Evolutionary conservation across 1,139 yeast species (phyloP), one percentile per base, ranked within the genome.

Genomic region (Blastobotrys aristatus): DNA sequence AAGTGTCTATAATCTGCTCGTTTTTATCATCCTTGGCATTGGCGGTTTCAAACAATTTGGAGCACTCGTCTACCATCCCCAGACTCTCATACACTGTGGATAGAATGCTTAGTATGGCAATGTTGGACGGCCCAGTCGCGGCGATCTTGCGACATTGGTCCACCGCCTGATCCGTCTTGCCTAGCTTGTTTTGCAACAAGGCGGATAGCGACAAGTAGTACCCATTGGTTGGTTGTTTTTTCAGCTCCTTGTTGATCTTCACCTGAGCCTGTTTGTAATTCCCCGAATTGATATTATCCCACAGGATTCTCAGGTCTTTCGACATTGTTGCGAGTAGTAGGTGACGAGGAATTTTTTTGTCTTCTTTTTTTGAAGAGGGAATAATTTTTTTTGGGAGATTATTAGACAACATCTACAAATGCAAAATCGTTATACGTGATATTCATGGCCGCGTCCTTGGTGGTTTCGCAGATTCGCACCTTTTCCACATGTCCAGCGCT

Each of bases 201-300:
- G 75, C 75, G 47, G 72, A 69, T 45, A 82, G 65, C 0, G 82
- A 80, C 44, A 53, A 52, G 58, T 75, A 79, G 59, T 76, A 77
- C 14, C 76, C 71, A 47, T 74, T 73, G 31, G 74, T 70, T 0
- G 95, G 94, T 49, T 69, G 67, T 58, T 76, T 76, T 50, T 72
- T 69, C 47, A 81, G 63, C 56, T 77, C 78, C 49, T 74, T 72
- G 33, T 71, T 68, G 16, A 82, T 65, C 38, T 75, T 69, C 11
- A 72, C 68, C 46, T 71, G 70, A 0, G 94, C 92, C 50, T 69
- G 69, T 40, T 71, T 67, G 60, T 65, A 80, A 4, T 79, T 72
- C 2, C 84, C 83, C 29, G 71, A 69, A 29, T 77, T 77, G 37
- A 84, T 73, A 13, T 82, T 78, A 11, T 58, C 63, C 58, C 66